Evolutionary conservation across 352 stramenopile species (phyloP).

Genomic region (Pythium biforme): DNA sequence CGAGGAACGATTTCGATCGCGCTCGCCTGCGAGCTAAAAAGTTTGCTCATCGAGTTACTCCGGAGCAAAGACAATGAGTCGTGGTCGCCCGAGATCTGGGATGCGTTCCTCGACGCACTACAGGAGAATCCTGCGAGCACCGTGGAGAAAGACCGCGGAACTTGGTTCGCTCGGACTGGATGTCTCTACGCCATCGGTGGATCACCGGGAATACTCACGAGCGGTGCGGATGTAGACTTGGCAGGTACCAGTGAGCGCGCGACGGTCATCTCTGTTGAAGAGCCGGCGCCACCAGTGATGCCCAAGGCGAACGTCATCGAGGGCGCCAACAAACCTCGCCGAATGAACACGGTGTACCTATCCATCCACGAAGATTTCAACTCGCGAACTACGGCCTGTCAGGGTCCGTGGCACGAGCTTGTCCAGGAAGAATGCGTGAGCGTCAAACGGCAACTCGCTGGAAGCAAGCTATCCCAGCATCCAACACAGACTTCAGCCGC

Average conservation of each 20-base stretch:
- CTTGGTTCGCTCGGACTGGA: neutral
- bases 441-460: neutral
- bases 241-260: constrained; percentile 14
- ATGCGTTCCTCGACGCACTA: neutral
- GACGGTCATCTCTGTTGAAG: constrained; percentile 15
- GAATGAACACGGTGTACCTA: neutral
- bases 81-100: constrained; percentile 4
- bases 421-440: neutral
- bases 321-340: neutral
- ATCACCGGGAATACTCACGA: neutral
- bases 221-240: constrained; percentile 13
- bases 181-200: constrained; percentile 22
- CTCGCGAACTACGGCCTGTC: neutral
- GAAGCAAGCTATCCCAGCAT: neutral
- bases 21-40: constrained; percentile 17
- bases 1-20: neutral
- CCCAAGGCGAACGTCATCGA: neutral
- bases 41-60: neutral
- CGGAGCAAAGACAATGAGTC: neutral
- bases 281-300: neutral
- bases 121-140: neutral
- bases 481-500: neutral
- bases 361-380: constrained; percentile 1
- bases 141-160: too few relatives aligned
- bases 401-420: constrained; percentile 1